Evolutionary conservation across 192 early-diverging fungal species (phyloP), one percentile per base, ranked within the genome.

Genomic region (Linnemannia schmuckeri): DNA sequence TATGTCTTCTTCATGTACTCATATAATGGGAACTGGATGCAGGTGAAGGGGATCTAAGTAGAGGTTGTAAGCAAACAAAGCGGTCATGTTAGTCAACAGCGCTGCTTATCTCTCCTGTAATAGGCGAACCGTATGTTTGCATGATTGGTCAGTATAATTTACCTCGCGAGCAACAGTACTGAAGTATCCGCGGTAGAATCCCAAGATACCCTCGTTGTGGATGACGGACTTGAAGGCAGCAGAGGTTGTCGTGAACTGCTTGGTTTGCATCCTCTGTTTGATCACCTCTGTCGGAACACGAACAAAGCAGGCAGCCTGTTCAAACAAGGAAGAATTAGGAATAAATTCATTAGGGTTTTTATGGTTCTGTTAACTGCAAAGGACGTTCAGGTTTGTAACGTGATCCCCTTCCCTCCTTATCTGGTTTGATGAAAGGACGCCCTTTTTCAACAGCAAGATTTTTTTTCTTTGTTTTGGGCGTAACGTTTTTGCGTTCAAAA

Each of bases 21-120:
- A 83, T 97, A 99, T 54, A 99, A 82, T 9, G 98, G 97, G 86
- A 99, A 99, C 88, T 99, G 98, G 44, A 99, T 95, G 88, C 97
- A 98, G 0, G 97, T 93, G 82, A 99, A 99, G 27, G 98, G 98
- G 81, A 99, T 98, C 91, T 94, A 88, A 3, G 18, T 4, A 18
- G 1, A 52, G 47, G 8, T 1, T 2, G 6, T 49, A 33, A 18
- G 37, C 18, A 38, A 69, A 81, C 15, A 75, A 72, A 30, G 18
- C 42, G 9, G n/a, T 38, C 61, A 30, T 42, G 37, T 37, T 79
- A 40, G 70, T 35, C 42, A 20, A 83, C 17, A 46, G 27, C 15
- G 12, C 3, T 40, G 15, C 6, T 37, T 30, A 47, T 55, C 46
- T 9, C 13, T 38, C 0, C 15, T n/a, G 4, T 9, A 44, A 24